Conservation (phyloP, 2,329 filamentous ascomycete genomes). For the Chaetomiaceae sp. region DNA sequence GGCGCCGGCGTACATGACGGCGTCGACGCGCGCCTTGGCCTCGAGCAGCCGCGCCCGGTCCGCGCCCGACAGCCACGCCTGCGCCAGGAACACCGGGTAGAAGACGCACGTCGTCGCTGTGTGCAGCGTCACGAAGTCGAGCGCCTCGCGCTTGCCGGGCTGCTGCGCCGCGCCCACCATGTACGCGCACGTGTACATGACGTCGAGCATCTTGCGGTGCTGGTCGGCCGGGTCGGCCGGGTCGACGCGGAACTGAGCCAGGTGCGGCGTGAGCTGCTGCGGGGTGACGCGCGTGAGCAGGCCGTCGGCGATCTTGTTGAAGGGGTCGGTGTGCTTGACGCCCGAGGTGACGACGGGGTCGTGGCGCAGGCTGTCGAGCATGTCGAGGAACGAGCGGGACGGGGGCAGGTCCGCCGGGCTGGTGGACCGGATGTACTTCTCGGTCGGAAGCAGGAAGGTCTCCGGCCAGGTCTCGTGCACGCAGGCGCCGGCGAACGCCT, state of each 20-base stretch:
- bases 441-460: slow-evolving; percentile 35
- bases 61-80: slow-evolving; percentile 29
- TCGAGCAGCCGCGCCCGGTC: slow-evolving; percentile 55
- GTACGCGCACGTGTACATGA: slow-evolving; percentile 23
- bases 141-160: slow-evolving; percentile 47
- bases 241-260: slow-evolving; percentile 41
- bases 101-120: slow-evolving; percentile 30
- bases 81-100: slow-evolving; percentile 25
- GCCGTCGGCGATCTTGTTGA: too few relatives aligned
- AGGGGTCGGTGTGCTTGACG: too few relatives aligned
- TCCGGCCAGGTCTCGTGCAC: slow-evolving; percentile 44
- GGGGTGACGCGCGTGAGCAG: too few relatives aligned
- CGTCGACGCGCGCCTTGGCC: slow-evolving; percentile 58
- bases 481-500: slow-evolving; percentile 56
- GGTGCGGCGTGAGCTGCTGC: slow-evolving; percentile 51
- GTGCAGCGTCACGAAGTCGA: slow-evolving; percentile 58
- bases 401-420: slow-evolving; percentile 10
- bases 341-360: too few relatives aligned
- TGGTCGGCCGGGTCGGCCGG: slow-evolving; percentile 39
- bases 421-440: slow-evolving; percentile 11
- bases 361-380: too few relatives aligned
- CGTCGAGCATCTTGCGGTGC: slow-evolving; percentile 25
- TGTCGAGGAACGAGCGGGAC: too few relatives aligned
- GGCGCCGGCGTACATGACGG: slow-evolving; percentile 57
- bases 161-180: slow-evolving; percentile 39